Conservation (phyloP, 2,329 filamentous ascomycete species). For the Mycosphaerella arachidis region DNA sequence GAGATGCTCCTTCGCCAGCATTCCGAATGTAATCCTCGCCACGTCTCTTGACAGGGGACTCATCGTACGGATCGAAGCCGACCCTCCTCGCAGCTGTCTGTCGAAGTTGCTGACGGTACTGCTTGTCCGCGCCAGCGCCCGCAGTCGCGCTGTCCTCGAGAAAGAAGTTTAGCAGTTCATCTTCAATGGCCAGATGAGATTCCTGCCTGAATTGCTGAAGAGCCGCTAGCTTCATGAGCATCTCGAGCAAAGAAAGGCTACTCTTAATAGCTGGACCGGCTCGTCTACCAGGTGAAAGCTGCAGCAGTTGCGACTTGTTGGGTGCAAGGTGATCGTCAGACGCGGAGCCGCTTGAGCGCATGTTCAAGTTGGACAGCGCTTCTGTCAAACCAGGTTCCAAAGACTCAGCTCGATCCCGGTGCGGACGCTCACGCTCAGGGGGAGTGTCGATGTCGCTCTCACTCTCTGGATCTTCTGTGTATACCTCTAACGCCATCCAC, state of each 20-base stretch:
- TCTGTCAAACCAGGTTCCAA: constrained; percentile 39
- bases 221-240: constrained; percentile 77
- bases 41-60: constrained; percentile 61
- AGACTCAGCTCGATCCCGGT: constrained; percentile 26
- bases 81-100: constrained; percentile 58
- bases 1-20: constrained; percentile 7
- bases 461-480: constrained; percentile 56
- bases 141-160: constrained; percentile 65
- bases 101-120: constrained; percentile 56
- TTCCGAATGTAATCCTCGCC: constrained; percentile 57
- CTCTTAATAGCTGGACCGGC: constrained; percentile 50
- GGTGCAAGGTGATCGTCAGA: constrained; percentile 7
- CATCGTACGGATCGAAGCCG: constrained; percentile 68
- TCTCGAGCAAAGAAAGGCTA: constrained; percentile 77
- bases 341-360: constrained; percentile 25
- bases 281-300: constrained; percentile 29
- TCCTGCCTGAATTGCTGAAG: constrained; percentile 89
- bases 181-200: constrained; percentile 82
- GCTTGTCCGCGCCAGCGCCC: constrained; percentile 59
- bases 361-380: constrained; percentile 46
- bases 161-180: constrained; percentile 86
- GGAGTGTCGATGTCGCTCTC: constrained; percentile 40
- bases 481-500: constrained; percentile 89
- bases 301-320: constrained; percentile 17
- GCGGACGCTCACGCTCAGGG: constrained; percentile 7